Evolutionary conservation across 345 rosid species (phyloP), one percentile per base, ranked within the genome.

Genomic region (Barbarea vulgaris): DNA sequence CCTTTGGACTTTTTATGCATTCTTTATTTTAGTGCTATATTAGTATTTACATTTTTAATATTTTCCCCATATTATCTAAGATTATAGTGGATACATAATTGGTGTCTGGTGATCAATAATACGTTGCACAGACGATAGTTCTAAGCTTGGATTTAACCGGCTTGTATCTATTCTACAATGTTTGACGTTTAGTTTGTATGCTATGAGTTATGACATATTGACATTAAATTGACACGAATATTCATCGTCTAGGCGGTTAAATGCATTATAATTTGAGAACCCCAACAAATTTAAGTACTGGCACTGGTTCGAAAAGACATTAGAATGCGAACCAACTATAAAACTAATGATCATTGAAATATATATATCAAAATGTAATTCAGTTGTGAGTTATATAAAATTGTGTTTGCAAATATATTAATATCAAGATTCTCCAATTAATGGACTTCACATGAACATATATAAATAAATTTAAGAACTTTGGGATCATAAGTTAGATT

Each of bases 101-200:
- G 76, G 50, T 46, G 50, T 46, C 50, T 46, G 50, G 73, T 37
- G 76, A 77, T 71, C 80, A 77, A 77, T 77, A 56, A 77, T 77
- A 54, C 69, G 62, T 21, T 69, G 46, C 22, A 59, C n/a, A 60
- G 74, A 22, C 63, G 62, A 75, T 68, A 44, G 18, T 30, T n/a
- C 48, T 46, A 56, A 64, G 37, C 21, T 70, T 77, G 80, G 72
- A 70, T 56, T 56, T 77, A 58, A 77, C 28, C 37, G 22, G 36
- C 22, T 77, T 77, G 80, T 70, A 71, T 47, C 14, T 56, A 46
- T 55, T 34, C 22, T 56, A 51, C 15, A 27, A 36, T 55, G 17
- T 70, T 77, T 70, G 76, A 56, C 76, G 67, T 64, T 62, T 77
- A 33, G 31, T 46, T 64, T 70, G 36, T 46, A 63, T 64, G 61